Evolutionary conservation across 2,329 filamentous ascomycete species (phyloP).

Genomic region (Talaromyces sp.): DNA sequence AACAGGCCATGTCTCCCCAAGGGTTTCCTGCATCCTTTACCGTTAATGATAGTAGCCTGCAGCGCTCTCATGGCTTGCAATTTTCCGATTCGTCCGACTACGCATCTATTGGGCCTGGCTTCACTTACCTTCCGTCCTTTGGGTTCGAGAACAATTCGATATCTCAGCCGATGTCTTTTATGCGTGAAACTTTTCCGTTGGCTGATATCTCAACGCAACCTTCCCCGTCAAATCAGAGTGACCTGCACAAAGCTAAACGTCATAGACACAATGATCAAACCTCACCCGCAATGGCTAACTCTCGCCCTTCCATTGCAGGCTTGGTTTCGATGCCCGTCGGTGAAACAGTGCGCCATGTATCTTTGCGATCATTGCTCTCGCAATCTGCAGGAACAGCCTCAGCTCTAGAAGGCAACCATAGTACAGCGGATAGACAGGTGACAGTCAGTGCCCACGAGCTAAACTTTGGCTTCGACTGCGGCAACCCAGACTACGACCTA

Average conservation of each 20-base stretch:
- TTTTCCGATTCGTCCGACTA: not conserved
- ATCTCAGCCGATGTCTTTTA: slow-evolving; percentile 32
- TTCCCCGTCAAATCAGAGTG: not conserved
- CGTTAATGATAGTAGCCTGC: not conserved
- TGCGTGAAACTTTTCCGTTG: slow-evolving; percentile 27
- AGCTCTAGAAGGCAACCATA: not conserved
- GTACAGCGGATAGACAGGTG: slow-evolving; percentile 10
- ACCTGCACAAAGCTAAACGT: slow-evolving; percentile 1
- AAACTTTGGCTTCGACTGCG: slow-evolving; percentile 66
- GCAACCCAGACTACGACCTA: slow-evolving; percentile 64
- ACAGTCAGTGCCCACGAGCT: slow-evolving; percentile 24
- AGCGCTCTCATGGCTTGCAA: not conserved
- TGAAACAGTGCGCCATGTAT: slow-evolving; percentile 51
- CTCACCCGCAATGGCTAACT: not conserved
- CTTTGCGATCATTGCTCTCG: slow-evolving; percentile 62
- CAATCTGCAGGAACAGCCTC: slow-evolving; percentile 38
- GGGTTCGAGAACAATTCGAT: slow-evolving; percentile 27
- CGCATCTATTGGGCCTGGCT: not conserved
- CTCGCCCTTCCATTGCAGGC: not conserved
- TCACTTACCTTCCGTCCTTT: slow-evolving; percentile 24
- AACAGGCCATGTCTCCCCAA: not conserved
- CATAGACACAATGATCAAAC: not conserved
- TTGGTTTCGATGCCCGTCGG: slow-evolving; percentile 14
- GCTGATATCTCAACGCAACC: slow-evolving; percentile 26
- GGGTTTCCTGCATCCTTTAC: not conserved